Evolutionary conservation across 371 early-diverging fungal species (phyloP).

Genomic region (Catenaria anguillulae): DNA sequence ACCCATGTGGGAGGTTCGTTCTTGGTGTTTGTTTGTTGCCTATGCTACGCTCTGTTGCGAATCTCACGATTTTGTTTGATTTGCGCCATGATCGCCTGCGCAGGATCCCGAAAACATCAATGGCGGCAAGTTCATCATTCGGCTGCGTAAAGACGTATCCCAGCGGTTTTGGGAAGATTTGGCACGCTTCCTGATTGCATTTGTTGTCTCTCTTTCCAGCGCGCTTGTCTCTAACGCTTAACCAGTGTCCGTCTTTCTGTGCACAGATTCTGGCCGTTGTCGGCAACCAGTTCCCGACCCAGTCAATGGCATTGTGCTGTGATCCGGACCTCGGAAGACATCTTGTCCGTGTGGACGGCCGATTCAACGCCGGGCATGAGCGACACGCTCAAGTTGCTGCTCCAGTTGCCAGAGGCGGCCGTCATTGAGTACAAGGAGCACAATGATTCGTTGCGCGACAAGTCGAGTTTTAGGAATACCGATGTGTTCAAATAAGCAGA

Average conservation of each 20-base stretch:
- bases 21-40: background rate
- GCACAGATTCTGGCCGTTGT: constrained; percentile 66
- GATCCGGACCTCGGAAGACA: constrained; percentile 83
- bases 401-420: constrained; percentile 69
- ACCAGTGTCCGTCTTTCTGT: background rate
- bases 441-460: constrained; percentile 64
- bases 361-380: background rate
- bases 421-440: constrained; percentile 96
- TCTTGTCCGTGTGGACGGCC: constrained; percentile 82
- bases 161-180: constrained; percentile 86
- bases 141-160: constrained; percentile 85
- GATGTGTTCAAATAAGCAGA: constrained; percentile 47
- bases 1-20: constrained; percentile 89
- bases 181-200: constrained; percentile 22
- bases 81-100: too few relatives aligned
- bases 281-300: constrained; percentile 76
- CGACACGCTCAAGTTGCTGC: constrained; percentile 70
- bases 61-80: too few relatives aligned
- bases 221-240: too few relatives aligned
- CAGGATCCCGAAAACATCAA: constrained; percentile 69
- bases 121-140: constrained; percentile 96
- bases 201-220: too few relatives aligned
- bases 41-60: constrained; percentile 12
- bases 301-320: constrained; percentile 89
- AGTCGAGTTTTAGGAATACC: constrained; percentile 79